These are phyloP conservation scores for maize (Zea mays) DNA, from an alignment of 176 grass and related monocot genomes.

Conservation along the genomic window Zm-B73-REFERENCE-NAM-5.0 NC_050103.1:174817501-174818000, in stretches of 20 bases:
- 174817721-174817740: conserved; percentile 48
- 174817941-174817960: conserved; percentile 49
- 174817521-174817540: too few species aligned
- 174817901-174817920: not conserved
- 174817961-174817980: conserved; percentile 65
- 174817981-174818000: conserved; percentile 44
- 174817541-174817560: too few species aligned
- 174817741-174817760: conserved; percentile 53
- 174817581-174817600: conserved; percentile 22
- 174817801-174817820: conserved; percentile 58
- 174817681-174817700: conserved; percentile 37
- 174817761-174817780: conserved; percentile 50
- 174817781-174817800: conserved; percentile 55
- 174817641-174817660: conserved; percentile 39
- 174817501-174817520: too few species aligned
- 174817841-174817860: conserved; percentile 57
- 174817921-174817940: conserved; percentile 46
- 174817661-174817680: conserved; percentile 43
- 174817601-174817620: conserved; percentile 49
- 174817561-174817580: conserved; percentile 10
- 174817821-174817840: conserved; percentile 64
- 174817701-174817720: conserved; percentile 51
- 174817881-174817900: conserved; percentile 59
- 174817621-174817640: conserved; percentile 41
- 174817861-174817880: conserved; percentile 60